phyloP scores from a whole-genome alignment of 2,329 filamentous ascomycete genomes.

The Fusarium drepaniforme region DNA sequence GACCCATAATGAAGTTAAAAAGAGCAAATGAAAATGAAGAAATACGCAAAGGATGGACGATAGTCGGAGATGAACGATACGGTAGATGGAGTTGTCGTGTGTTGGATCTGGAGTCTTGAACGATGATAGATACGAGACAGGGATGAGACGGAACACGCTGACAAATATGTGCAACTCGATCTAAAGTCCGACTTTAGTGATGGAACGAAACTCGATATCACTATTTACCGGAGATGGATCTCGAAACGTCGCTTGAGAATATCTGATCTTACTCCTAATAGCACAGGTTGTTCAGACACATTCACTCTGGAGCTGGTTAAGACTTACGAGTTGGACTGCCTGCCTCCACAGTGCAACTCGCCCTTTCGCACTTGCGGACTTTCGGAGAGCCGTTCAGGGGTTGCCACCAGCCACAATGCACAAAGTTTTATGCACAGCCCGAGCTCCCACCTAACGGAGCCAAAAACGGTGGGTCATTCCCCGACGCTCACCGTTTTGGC shows the following conservation, averaged over 20 bases:
- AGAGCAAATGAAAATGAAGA: not conserved
- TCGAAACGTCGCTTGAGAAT: not conserved
- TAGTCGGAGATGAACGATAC: not conserved
- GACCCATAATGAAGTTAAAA: slow-evolving; percentile 28
- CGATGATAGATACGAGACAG: slow-evolving; percentile 14
- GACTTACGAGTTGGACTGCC: not conserved
- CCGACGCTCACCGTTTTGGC: not conserved
- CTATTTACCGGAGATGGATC: not conserved
- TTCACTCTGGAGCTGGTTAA: not conserved
- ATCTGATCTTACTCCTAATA: not conserved
- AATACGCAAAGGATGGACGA: not conserved
- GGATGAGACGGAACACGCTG: slow-evolving; percentile 31
- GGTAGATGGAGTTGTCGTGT: slow-evolving; percentile 1
- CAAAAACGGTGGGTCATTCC: not conserved
- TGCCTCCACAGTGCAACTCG: not conserved
- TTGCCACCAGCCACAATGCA: not conserved
- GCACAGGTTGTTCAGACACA: not conserved
- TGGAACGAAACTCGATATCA: not conserved
- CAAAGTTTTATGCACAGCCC: not conserved
- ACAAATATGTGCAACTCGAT: slow-evolving; percentile 24
- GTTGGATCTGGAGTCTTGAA: not conserved
- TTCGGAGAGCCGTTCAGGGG: not conserved
- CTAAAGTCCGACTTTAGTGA: not conserved
- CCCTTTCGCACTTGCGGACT: not conserved
- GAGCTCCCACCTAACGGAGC: not conserved